Evolutionary conservation across 2,329 filamentous ascomycete genomes (phyloP).

Genomic region (Ceratocystis papillata): DNA sequence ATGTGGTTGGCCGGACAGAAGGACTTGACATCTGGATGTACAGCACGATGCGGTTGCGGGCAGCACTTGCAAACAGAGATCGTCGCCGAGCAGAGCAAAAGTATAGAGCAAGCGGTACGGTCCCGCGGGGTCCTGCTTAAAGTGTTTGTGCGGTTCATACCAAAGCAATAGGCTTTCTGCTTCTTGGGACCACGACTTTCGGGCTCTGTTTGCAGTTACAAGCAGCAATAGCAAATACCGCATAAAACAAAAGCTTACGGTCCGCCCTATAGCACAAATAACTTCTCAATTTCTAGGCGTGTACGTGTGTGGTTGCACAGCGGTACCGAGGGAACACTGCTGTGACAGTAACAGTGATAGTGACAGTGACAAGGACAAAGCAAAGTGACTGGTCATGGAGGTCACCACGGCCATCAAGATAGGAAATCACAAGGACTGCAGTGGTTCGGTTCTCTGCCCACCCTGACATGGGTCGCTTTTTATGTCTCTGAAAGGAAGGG

Average conservation of each 20-base stretch:
- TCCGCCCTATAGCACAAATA: background rate
- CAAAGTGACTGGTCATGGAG: background rate
- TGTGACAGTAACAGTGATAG: slow-evolving; percentile 8
- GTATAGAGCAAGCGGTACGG: background rate
- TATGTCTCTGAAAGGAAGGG: background rate
- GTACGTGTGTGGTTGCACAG: slow-evolving; percentile 1
- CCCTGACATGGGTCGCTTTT: background rate
- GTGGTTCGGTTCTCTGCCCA: background rate
- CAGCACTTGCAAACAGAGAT: background rate
- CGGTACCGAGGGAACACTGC: background rate
- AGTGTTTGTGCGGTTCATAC: too few relatives aligned
- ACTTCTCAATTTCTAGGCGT: background rate
- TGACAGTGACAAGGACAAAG: background rate
- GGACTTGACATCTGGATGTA: background rate
- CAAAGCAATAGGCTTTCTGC: too few relatives aligned
- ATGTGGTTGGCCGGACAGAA: background rate
- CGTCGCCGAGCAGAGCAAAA: background rate
- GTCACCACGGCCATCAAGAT: background rate
- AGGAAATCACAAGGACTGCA: background rate
- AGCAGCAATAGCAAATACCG: background rate
- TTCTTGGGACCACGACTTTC: background rate
- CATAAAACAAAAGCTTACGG: background rate
- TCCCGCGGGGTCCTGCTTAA: too few relatives aligned
- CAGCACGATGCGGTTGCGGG: background rate
- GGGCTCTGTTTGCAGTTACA: background rate